These are phyloP conservation scores for Peterozyma toletana DNA, from an alignment of 805 yeast species.

Conservation along the genomic window DNA sequence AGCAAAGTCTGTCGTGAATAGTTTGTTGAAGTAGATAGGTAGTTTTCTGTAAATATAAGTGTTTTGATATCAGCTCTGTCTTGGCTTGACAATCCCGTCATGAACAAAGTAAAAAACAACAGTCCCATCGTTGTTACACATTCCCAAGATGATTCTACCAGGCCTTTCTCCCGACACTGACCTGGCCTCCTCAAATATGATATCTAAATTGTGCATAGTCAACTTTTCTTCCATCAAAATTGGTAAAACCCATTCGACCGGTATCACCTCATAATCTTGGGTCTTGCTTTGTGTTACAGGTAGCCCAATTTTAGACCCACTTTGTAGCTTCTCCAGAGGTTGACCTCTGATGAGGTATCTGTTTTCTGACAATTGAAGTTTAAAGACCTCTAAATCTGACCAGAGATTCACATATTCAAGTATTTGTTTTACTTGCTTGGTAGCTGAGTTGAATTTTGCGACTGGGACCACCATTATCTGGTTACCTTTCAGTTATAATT, in stretches of 20 bases:
- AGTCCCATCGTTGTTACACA: conserved; percentile 61
- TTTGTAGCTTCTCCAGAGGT: conserved; percentile 18
- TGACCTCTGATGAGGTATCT: conserved; percentile 20
- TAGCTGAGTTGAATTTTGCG: conserved; percentile 11
- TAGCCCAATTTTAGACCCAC: too few relatives aligned
- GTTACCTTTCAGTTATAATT: too few relatives aligned
- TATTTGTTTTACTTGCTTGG: conserved; percentile 30
- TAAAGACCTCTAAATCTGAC: conserved; percentile 26
- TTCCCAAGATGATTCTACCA: conserved; percentile 41
- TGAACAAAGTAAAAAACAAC: conserved; percentile 63
- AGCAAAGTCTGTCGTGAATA: conserved; percentile 1
- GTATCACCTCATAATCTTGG: too few relatives aligned
- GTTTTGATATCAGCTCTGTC: conserved; percentile 31
- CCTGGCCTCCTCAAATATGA: conserved; percentile 27
- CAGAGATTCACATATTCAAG: conserved; percentile 38
- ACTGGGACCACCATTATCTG: not conserved
- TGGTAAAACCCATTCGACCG: conserved; percentile 36
- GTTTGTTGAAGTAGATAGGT: not conserved
- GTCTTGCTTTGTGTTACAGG: too few relatives aligned
- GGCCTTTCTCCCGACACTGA: conserved; percentile 21
- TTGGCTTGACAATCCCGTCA: conserved; percentile 61
- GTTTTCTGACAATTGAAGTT: not conserved
- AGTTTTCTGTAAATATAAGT: too few relatives aligned
- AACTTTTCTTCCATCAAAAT: conserved; percentile 19
- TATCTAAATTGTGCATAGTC: conserved; percentile 29